phyloP scores from a whole-genome alignment of 495 filamentous ascomycete genomes.

The Jackrogersella minutella region DNA sequence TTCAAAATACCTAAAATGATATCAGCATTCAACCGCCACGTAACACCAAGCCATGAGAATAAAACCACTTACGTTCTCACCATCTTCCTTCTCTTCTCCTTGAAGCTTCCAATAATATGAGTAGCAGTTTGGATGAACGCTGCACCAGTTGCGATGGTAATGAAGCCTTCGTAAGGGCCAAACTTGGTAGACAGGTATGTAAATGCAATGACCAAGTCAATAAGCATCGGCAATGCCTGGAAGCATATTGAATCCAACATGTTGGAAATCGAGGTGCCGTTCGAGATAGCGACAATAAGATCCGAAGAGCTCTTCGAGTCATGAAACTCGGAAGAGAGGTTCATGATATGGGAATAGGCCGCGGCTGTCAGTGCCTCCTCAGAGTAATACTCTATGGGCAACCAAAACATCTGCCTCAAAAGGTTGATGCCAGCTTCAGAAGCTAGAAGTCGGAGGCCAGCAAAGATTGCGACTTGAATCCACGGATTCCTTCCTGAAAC shows the following conservation, averaged over 20 bases:
- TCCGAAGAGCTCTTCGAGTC: slow-evolving; percentile 76
- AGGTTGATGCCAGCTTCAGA: slow-evolving; percentile 65
- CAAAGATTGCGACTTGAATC: slow-evolving; percentile 63
- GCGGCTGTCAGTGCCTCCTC: slow-evolving; percentile 67
- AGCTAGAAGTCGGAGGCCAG: slow-evolving; percentile 61
- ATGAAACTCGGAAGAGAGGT: slow-evolving; percentile 81
- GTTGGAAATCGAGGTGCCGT: slow-evolving; percentile 68
- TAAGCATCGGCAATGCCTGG: slow-evolving; percentile 71
- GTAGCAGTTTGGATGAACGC: slow-evolving; percentile 70
- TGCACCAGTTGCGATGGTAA: slow-evolving; percentile 67
- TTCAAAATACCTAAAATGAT: slow-evolving; percentile 54
- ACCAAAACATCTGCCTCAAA: slow-evolving; percentile 67
- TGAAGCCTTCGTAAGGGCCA: slow-evolving; percentile 76
- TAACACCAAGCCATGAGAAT: background rate
- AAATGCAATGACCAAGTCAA: slow-evolving; percentile 74
- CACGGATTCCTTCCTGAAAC: slow-evolving; percentile 56
- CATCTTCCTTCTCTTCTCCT: slow-evolving; percentile 50
- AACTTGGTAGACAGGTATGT: slow-evolving; percentile 73
- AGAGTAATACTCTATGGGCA: slow-evolving; percentile 71
- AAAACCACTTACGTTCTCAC: slow-evolving; percentile 41
- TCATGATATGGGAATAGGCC: slow-evolving; percentile 79
- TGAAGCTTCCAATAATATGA: slow-evolving; percentile 57
- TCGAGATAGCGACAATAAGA: slow-evolving; percentile 70
- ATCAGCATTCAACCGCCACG: slow-evolving; percentile 11
- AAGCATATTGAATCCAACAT: slow-evolving; percentile 74